Percentiles rank a stretch among this genome's conserved stretches.
Evolutionary conservation across 768 basidiomycete genomes (phyloP).

Genomic region (Dacryopinax spathularia): DNA sequence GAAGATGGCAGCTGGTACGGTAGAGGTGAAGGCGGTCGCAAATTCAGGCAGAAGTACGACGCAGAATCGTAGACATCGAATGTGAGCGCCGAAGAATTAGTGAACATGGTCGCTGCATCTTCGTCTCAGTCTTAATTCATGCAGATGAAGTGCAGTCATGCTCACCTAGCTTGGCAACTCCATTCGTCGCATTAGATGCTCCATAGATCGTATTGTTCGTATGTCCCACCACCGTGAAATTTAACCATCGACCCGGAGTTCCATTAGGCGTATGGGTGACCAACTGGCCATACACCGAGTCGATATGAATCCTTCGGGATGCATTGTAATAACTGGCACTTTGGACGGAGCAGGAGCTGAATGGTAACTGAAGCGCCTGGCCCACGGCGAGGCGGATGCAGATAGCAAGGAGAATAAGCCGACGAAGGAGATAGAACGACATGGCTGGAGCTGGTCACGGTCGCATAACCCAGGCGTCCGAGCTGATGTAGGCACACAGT

Average conservation of each 20-base stretch:
- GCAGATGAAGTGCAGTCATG: no score
- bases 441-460: neutral
- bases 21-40: constrained; percentile 65
- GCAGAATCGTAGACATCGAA: constrained; percentile 56
- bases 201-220: neutral
- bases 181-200: neutral
- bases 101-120: constrained; percentile 65
- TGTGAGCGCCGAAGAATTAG: constrained; percentile 64
- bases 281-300: neutral
- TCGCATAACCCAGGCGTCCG: neutral
- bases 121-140: neutral
- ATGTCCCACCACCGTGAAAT: neutral
- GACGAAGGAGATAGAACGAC: neutral
- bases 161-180: neutral
- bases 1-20: constrained; percentile 26
- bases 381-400: neutral
- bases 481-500: neutral
- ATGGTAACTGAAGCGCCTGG: neutral
- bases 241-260: neutral
- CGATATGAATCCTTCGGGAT: neutral
- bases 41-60: constrained; percentile 60
- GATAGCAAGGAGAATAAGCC: neutral
- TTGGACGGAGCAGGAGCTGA: constrained; percentile 2
- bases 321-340: constrained; percentile 2
- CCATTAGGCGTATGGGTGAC: neutral